Percentiles rank a stretch among this genome's conserved stretches.
Conservation (phyloP, 2,329 filamentous ascomycete genomes). For the Phialocephala subalpina region DNA sequence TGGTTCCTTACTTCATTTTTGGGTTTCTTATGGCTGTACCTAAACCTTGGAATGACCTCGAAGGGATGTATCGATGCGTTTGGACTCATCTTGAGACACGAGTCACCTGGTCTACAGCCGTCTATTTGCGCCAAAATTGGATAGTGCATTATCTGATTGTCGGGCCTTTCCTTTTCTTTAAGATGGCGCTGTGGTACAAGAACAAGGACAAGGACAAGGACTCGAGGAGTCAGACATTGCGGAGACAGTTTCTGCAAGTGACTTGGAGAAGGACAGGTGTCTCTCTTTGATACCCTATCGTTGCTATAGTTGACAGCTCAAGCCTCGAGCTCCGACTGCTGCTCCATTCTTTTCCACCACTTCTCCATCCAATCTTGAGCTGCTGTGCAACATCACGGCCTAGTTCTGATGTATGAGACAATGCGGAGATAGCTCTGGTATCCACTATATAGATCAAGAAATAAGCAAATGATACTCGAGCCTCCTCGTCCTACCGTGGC, state of each 20-base stretch:
- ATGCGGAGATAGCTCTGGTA: constrained; percentile 4
- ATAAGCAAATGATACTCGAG: background rate
- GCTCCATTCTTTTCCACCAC: background rate
- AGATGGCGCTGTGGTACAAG: background rate
- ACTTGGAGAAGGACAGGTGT: background rate
- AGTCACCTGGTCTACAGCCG: constrained; percentile 1
- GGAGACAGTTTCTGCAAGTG: background rate
- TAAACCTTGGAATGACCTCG: constrained; percentile 3
- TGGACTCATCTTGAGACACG: constrained; percentile 4
- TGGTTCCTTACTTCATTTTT: background rate
- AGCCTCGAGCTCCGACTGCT: background rate
- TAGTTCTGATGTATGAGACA: background rate
- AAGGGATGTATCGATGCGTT: background rate
- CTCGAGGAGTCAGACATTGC: constrained; percentile 1
- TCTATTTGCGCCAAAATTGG: background rate
- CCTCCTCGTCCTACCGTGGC: background rate
- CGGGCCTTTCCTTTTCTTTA: background rate
- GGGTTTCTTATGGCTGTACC: background rate
- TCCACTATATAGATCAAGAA: background rate
- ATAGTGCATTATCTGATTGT: constrained; percentile 2
- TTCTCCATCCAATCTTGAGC: background rate
- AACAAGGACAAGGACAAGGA: constrained; percentile 3
- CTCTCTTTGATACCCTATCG: background rate
- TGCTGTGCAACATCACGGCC: background rate
- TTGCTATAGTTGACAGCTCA: background rate